Percentiles rank a stretch among this genome's conserved stretches.
These are phyloP conservation scores for Xylaria cubensis DNA, from an alignment of 495 filamentous ascomycete species.

Conservation along the genomic window DNA sequence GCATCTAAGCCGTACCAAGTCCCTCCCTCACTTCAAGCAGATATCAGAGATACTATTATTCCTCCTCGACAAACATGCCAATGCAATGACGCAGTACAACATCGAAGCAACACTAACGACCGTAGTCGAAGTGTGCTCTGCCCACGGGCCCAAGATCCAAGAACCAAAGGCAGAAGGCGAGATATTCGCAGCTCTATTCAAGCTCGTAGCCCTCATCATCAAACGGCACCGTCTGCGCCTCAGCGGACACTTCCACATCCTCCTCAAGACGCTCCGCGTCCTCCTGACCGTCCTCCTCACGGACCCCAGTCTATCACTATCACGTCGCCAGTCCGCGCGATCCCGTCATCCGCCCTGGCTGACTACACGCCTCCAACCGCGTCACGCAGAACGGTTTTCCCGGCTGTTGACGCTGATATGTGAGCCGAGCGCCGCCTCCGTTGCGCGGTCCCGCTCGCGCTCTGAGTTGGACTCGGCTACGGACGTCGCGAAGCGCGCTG, in stretches of 20 bases:
- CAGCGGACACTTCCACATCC: conserved; percentile 47
- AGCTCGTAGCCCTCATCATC: conserved; percentile 65
- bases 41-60: conserved; percentile 59
- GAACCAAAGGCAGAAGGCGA: conserved; percentile 48
- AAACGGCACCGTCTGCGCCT: conserved; percentile 56
- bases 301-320: conserved; percentile 26
- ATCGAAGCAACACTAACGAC: conserved; percentile 68
- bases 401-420: conserved; percentile 78
- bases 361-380: conserved; percentile 43
- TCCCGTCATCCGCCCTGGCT: conserved; percentile 37
- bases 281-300: conserved; percentile 36
- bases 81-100: conserved; percentile 70
- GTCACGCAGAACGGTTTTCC: conserved; percentile 68
- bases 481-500: conserved; percentile 75
- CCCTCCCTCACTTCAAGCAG: conserved; percentile 62
- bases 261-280: conserved; percentile 35
- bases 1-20: conserved; percentile 42
- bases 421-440: conserved; percentile 77
- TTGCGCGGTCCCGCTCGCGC: conserved; percentile 57
- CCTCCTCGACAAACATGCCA: conserved; percentile 62
- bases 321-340: conserved; percentile 34
- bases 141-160: conserved; percentile 39
- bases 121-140: conserved; percentile 61
- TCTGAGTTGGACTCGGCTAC: conserved; percentile 72
- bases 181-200: conserved; percentile 68